Percentiles rank a stretch among this genome's conserved stretches.
Evolutionary conservation across 352 stramenopile species (phyloP).

Genomic region (Phytopythium sindhum): DNA sequence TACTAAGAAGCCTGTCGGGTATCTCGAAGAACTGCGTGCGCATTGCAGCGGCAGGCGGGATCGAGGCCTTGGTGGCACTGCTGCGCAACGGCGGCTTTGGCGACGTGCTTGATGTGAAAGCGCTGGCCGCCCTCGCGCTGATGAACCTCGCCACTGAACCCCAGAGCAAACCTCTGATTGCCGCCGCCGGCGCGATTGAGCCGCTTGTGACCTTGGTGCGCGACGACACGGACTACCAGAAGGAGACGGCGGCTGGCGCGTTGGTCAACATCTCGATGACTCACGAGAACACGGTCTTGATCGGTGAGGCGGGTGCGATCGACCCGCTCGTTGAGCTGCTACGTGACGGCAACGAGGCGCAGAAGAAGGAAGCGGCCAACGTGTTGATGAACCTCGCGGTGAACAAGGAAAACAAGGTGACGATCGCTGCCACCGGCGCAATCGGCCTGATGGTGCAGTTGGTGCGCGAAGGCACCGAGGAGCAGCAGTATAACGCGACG

Average conservation of each 20-base stretch:
- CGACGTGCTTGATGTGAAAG: background rate
- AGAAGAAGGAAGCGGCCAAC: background rate
- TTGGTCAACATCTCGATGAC: background rate
- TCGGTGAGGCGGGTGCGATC: background rate
- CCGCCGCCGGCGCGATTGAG: background rate
- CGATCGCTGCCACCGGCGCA: background rate
- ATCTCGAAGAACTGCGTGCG: background rate
- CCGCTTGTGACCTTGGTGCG: background rate
- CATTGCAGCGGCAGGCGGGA: background rate
- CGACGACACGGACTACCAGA: background rate
- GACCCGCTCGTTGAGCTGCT: background rate
- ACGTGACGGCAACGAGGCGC: background rate
- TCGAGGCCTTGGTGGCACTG: background rate
- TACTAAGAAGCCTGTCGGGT: background rate
- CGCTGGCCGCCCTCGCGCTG: background rate
- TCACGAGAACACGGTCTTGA: background rate
- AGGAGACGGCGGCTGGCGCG: background rate
- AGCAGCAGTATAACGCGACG: background rate
- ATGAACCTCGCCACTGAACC: background rate
- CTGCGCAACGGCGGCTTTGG: background rate
- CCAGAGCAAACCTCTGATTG: background rate
- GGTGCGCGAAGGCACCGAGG: background rate
- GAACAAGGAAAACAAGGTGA: background rate
- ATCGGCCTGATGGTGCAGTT: background rate
- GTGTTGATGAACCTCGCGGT: background rate